Evolutionary conservation across 768 basidiomycete species (phyloP).

Genomic region (Suillus alpinus): DNA sequence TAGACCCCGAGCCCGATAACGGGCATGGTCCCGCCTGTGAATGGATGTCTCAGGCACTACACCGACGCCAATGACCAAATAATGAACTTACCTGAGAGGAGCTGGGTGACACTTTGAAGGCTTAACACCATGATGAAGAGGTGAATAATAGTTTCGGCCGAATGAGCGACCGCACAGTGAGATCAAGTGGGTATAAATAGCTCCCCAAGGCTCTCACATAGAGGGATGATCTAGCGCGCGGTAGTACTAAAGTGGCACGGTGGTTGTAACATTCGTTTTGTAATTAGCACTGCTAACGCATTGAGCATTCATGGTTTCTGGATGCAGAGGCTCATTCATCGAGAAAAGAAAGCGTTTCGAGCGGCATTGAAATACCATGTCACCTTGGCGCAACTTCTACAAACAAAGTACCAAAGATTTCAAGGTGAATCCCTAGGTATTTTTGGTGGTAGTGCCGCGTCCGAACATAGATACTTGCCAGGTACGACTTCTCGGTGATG

Average conservation of each 20-base stretch:
- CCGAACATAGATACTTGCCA: neutral
- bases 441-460: neutral
- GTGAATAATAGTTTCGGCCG: neutral
- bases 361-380: neutral
- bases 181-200: neutral
- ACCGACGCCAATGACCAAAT: neutral
- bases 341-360: conserved; percentile 5
- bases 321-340: conserved; percentile 7
- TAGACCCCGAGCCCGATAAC: conserved; percentile 28
- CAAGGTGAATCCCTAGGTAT: neutral
- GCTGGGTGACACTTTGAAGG: neutral
- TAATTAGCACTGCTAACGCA: neutral
- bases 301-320: conserved; percentile 5
- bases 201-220: neutral
- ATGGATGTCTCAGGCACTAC: neutral
- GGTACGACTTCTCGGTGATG: neutral
- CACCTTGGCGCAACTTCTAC: neutral
- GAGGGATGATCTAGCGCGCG: neutral
- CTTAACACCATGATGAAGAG: neutral
- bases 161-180: neutral
- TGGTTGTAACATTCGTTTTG: neutral
- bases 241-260: neutral
- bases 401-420: neutral
- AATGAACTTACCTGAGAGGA: neutral
- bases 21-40: conserved; percentile 23